These are phyloP conservation scores for Fusarium cicatricum DNA, from an alignment of 2,329 filamentous ascomycete genomes.

Conservation along the genomic window DNA sequence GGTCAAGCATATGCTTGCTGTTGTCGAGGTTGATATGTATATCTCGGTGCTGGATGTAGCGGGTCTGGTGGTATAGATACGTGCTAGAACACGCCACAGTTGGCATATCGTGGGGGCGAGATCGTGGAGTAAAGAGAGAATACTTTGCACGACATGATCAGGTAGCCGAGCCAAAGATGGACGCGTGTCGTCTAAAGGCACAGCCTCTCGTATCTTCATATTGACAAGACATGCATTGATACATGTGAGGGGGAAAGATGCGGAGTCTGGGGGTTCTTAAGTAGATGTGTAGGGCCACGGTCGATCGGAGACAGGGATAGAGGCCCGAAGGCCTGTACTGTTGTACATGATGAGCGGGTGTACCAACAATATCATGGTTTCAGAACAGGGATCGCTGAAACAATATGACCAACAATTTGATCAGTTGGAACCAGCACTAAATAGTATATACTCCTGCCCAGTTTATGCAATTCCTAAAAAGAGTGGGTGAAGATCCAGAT, in stretches of 20 bases:
- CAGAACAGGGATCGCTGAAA: too few relatives aligned
- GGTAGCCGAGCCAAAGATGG: constrained; percentile 12
- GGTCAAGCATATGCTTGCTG: not conserved
- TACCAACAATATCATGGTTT: too few relatives aligned
- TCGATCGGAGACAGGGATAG: not conserved
- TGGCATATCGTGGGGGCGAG: not conserved
- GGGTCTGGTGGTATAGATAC: constrained; percentile 4
- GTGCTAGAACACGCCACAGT: not conserved
- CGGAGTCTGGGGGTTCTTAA: not conserved
- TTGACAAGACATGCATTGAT: not conserved
- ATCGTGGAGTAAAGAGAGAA: constrained; percentile 2
- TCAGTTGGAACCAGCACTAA: too few relatives aligned
- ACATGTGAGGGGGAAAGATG: not conserved
- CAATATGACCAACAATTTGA: too few relatives aligned
- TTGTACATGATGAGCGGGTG: too few relatives aligned
- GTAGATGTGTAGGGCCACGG: not conserved
- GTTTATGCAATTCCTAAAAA: too few relatives aligned
- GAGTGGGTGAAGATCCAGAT: too few relatives aligned
- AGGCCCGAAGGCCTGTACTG: too few relatives aligned
- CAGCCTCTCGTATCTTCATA: not conserved
- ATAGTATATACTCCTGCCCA: too few relatives aligned
- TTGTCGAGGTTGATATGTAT: constrained; percentile 14
- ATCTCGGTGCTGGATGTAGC: constrained; percentile 9
- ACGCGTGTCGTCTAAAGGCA: not conserved
- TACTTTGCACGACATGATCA: constrained; percentile 2